Conservation (phyloP, 768 basidiomycete genomes). For the Lentinula edodes region DNA sequence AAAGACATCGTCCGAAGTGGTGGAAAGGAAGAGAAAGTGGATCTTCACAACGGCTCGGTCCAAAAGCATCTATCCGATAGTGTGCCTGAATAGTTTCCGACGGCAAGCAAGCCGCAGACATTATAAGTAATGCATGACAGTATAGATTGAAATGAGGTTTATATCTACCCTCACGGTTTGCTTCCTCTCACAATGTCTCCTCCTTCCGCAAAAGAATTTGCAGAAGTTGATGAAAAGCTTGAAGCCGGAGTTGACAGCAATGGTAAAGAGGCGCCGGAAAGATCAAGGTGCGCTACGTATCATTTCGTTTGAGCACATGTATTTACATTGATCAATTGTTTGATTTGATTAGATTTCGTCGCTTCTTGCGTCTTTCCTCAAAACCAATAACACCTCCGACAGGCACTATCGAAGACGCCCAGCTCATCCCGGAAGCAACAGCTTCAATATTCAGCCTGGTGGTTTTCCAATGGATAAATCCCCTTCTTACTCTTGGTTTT, state of each 20-base stretch:
- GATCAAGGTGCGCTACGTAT: neutral
- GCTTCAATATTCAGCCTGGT: constrained; percentile 56
- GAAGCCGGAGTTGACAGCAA: neutral
- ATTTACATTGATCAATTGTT: neutral
- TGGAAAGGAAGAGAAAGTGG: too few species aligned
- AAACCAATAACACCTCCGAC: constrained; percentile 39
- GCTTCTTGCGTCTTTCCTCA: constrained; percentile 2
- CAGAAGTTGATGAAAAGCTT: neutral
- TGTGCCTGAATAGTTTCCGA: neutral
- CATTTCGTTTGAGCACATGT: neutral
- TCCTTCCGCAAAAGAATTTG: neutral
- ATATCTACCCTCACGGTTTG: neutral
- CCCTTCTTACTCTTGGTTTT: constrained; percentile 70
- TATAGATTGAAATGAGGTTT: neutral
- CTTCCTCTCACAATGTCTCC: neutral
- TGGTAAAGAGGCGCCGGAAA: neutral
- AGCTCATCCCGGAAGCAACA: constrained; percentile 57
- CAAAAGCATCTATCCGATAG: neutral
- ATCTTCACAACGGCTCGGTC: too few species aligned
- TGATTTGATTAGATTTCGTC: neutral
- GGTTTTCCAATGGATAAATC: constrained; percentile 74
- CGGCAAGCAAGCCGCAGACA: neutral
- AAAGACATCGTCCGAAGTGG: too few species aligned
- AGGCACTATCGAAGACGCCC: constrained; percentile 53
- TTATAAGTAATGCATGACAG: neutral